Percentiles rank a stretch among this genome's conserved stretches.
Evolutionary conservation across 345 rosid genomes (phyloP).

Genomic region (Bruguiera gymnorhiza): DNA sequence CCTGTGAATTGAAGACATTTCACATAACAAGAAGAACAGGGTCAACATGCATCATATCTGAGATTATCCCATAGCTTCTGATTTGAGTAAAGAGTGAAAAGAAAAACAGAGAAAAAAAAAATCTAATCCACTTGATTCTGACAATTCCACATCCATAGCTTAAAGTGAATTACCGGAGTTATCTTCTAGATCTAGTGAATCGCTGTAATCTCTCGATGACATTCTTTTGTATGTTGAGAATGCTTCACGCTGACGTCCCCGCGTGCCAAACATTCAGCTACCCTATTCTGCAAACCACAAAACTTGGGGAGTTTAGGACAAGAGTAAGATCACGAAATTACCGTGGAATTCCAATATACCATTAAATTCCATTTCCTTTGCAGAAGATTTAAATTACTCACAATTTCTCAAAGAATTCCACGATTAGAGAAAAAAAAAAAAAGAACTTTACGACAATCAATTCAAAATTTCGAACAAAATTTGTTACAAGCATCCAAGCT

Average conservation of each 20-base stretch:
- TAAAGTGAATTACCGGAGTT: constrained; percentile 46
- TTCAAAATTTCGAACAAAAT: no score
- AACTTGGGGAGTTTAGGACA: no score
- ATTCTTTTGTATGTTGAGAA: constrained; percentile 65
- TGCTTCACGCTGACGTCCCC: constrained; percentile 50
- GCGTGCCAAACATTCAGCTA: constrained; percentile 45
- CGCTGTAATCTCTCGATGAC: constrained; percentile 55
- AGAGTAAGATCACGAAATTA: no score
- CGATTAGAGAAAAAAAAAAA: no score
- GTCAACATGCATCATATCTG: neutral
- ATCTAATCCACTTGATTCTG: neutral
- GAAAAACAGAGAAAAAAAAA: no score
- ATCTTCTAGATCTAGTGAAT: constrained; percentile 52
- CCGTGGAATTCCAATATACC: no score
- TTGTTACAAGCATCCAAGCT: no score
- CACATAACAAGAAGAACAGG: neutral
- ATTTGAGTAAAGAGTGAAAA: neutral
- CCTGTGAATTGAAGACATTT: neutral
- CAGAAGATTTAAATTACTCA: no score
- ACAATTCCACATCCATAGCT: constrained; percentile 5
- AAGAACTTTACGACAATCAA: no score
- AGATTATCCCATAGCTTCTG: neutral
- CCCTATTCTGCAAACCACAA: constrained; percentile 8
- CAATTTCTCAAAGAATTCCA: no score
- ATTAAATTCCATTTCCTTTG: no score